Evolutionary conservation across 257 asterid species (phyloP), one percentile per base, ranked within the genome.

Genomic region (Solanum tacnaense): DNA sequence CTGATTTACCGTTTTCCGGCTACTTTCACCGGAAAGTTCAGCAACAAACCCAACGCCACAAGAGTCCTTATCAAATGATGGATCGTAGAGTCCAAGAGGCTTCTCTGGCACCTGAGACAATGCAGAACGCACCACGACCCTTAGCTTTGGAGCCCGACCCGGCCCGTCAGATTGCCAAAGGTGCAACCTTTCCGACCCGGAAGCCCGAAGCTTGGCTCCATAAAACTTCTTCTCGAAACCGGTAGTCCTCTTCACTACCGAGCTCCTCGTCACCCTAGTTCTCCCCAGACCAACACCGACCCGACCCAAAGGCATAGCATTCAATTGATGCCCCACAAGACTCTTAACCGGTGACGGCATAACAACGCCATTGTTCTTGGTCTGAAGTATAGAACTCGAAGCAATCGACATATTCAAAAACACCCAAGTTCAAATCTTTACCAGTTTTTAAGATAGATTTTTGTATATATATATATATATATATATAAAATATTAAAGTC

Each of bases 11-110:
- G 99, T 97, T 91, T 97, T 93, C 9, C 99, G 98, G 95, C 94
- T 96, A 91, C 97, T 86, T 91, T 96, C 95, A 62, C 99, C 99
- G 41, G 99, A 96, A 65, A 97, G 98, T 86, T 97, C 99, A 56
- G 99, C 99, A 41, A 97, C 98, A 32, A 97, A 97, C 70, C 99
- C 99, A 36, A 97, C 99, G 20, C 99, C 99, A 60, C 99, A 97
- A 12, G 99, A 97, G 86, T 97, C 99, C 94, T 97, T 97, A 90
- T 97, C 99, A 27, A 93, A 93, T 2, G 96, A 91, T 46, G 99
- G 98, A 89, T 97, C 99, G 52, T 97, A 97, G 23, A 97, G 95
- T 41, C 99, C 99, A 29, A 96, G 94, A 62, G 99, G 99, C 95
- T 96, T 96, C 85, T 96, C 98, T 84, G 99, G 99, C 82, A 96